A percentile compares a stretch with the other conserved stretches of the same genome.
Conservation (phyloP, 805 yeast genomes). For the Starmera amethionina region DNA sequence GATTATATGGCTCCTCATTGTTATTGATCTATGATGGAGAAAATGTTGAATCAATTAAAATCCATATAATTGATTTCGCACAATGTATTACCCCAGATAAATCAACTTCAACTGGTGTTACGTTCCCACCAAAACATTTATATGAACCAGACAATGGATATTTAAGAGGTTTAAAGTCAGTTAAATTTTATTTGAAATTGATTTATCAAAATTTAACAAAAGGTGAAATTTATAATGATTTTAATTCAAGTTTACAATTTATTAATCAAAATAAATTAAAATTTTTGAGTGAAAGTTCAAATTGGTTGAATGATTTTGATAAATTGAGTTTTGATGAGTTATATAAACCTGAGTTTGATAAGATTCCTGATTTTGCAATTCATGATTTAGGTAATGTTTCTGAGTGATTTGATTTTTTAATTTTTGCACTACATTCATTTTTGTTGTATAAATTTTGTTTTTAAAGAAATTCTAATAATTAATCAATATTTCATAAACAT, state of each 20-base stretch:
- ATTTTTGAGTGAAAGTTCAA: constrained; percentile 17
- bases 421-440: background rate
- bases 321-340: constrained; percentile 21
- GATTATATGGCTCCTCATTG: constrained; percentile 87
- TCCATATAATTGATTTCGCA: constrained; percentile 92
- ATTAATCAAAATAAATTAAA: constrained; percentile 12
- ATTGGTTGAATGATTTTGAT: constrained; percentile 31
- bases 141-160: constrained; percentile 71
- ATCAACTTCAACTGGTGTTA: constrained; percentile 26
- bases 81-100: constrained; percentile 73
- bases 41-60: constrained; percentile 22
- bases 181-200: constrained; percentile 52
- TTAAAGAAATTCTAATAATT: constrained; percentile 12
- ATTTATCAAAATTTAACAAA: constrained; percentile 47
- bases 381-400: constrained; percentile 19
- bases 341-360: constrained; percentile 10
- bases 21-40: constrained; percentile 83
- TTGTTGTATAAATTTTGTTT: background rate
- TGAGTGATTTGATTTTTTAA: constrained; percentile 7
- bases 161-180: constrained; percentile 67
- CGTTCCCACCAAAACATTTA: constrained; percentile 66
- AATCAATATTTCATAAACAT: background rate
- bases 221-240: constrained; percentile 24
- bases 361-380: constrained; percentile 16
- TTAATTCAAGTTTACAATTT: constrained; percentile 8